Conservation (phyloP, 2,329 filamentous ascomycete genomes). For the Fusarium aywerte region DNA sequence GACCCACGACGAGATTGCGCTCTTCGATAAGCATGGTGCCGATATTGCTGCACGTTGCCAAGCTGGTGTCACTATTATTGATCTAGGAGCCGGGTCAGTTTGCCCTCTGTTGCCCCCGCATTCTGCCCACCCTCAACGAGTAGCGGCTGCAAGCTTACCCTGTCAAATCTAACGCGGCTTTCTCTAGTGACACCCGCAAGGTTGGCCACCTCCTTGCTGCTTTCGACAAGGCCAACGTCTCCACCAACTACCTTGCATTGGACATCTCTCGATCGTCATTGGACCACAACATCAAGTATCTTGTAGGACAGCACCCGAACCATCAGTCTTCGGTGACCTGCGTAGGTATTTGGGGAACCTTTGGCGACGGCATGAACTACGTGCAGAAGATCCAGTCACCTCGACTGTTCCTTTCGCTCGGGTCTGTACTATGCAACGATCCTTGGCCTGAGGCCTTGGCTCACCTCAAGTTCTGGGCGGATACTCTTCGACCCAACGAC, state of each 20-base stretch:
- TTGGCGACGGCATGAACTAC: slow-evolving; percentile 51
- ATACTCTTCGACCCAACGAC: slow-evolving; percentile 50
- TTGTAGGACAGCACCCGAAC: slow-evolving; percentile 47
- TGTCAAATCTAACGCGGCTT: slow-evolving; percentile 24
- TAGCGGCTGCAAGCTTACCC: slow-evolving; percentile 34
- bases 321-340: slow-evolving; percentile 48
- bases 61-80: slow-evolving; percentile 51
- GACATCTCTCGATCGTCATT: slow-evolving; percentile 55
- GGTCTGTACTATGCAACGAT: slow-evolving; percentile 57
- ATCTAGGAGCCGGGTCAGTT: slow-evolving; percentile 57
- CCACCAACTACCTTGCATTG: slow-evolving; percentile 53
- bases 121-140: slow-evolving; percentile 19
- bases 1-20: slow-evolving; percentile 53
- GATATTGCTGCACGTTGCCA: slow-evolving; percentile 49
- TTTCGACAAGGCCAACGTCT: slow-evolving; percentile 48
- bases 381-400: slow-evolving; percentile 47
- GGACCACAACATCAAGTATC: slow-evolving; percentile 49
- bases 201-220: slow-evolving; percentile 52
- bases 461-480: slow-evolving; percentile 53
- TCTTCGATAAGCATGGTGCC: slow-evolving; percentile 52
- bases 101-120: slow-evolving; percentile 24
- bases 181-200: slow-evolving; percentile 54
- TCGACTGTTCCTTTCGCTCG: slow-evolving; percentile 55
- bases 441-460: slow-evolving; percentile 51
- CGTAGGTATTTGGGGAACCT: slow-evolving; percentile 55